Conservation (phyloP, 148 eudicot species). For the Arbutus unedo region DNA sequence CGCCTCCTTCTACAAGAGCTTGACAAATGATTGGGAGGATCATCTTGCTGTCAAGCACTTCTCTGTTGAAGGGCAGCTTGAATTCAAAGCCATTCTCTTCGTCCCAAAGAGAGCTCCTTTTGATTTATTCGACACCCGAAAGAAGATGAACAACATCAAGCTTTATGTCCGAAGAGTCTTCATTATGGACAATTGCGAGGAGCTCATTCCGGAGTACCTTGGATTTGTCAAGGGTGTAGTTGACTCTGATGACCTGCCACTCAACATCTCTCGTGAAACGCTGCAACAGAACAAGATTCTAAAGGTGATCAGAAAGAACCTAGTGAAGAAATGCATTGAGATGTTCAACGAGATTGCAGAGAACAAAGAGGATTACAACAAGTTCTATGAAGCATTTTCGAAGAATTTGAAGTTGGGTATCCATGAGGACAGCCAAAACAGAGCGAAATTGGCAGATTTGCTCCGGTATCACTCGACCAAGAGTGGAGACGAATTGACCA, state of each 20-base stretch:
- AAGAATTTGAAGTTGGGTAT: constrained; percentile 85
- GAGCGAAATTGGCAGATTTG: constrained; percentile 70
- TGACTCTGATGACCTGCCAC: constrained; percentile 85
- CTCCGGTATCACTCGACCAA: constrained; percentile 81
- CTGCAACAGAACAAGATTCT: constrained; percentile 92
- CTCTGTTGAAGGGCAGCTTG: constrained; percentile 87
- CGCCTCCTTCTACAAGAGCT: constrained; percentile 87
- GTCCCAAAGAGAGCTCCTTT: constrained; percentile 87
- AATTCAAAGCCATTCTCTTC: constrained; percentile 79
- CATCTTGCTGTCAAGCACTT: constrained; percentile 93
- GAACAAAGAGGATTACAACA: constrained; percentile 87
- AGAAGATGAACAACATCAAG: constrained; percentile 91
- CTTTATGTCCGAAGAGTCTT: constrained; percentile 91
- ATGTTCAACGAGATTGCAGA: constrained; percentile 91
- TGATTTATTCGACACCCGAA: constrained; percentile 78
- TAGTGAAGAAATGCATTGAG: constrained; percentile 91
- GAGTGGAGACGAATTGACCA: constrained; percentile 81
- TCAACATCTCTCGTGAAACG: constrained; percentile 90
- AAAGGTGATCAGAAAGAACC: constrained; percentile 86
- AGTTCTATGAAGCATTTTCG: constrained; percentile 84
- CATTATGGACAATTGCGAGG: constrained; percentile 92
- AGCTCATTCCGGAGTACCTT: constrained; percentile 87
- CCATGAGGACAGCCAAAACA: constrained; percentile 86
- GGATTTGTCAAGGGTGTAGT: constrained; percentile 91
- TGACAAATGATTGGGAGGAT: constrained; percentile 92